Evolutionary conservation across 495 filamentous ascomycete genomes (phyloP), one percentile per base, ranked within the genome.

Genomic region (Aspergillus heteromorphus): DNA sequence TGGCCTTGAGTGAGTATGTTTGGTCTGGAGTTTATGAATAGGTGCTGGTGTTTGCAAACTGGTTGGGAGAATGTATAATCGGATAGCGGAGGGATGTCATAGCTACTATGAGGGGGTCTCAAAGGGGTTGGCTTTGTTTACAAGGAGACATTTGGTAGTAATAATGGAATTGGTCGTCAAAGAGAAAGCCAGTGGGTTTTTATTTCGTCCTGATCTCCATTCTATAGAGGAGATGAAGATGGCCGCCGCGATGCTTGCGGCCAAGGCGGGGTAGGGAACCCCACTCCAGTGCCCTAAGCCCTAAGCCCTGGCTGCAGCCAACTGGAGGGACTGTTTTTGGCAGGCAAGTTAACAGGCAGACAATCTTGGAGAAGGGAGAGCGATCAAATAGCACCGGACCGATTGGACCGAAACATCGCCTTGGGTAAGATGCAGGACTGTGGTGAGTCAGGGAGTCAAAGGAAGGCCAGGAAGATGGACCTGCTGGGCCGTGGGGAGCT

Each of bases 211-310:
- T n/a, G n/a, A n/a, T n/a, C n/a, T n/a, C n/a, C n/a, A n/a, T n/a
- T n/a, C n/a, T n/a, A n/a, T n/a, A n/a, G n/a, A n/a, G n/a, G n/a
- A n/a, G n/a, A n/a, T n/a, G n/a, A n/a, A 14, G 29, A 40, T 36
- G 48, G 31, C 30, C 10, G 14, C n/a, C 47, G 36, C 30, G 13
- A 17, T 5, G 8, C 13, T 17, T 16, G 10, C 1, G 14, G 48
- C n/a, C 16, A 49, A 30, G 55, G 55, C 55, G 55, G 55, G 55
- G 55, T 53, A 53, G 34, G 16, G 41, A 63, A 64, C 65, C 73
- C 68, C 69, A 63, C 63, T 34, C 38, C 1, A 2, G 10, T 72
- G 69, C 73, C 73, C 72, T 76, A 74, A 72, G 58, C 73, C 73
- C 73, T 76, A 72, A 56, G 20, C 56, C 61, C 58, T 43, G 38